Evolutionary conservation across 2,329 filamentous ascomycete genomes (phyloP).

Genomic region (Proliferodiscus dingleyae): DNA sequence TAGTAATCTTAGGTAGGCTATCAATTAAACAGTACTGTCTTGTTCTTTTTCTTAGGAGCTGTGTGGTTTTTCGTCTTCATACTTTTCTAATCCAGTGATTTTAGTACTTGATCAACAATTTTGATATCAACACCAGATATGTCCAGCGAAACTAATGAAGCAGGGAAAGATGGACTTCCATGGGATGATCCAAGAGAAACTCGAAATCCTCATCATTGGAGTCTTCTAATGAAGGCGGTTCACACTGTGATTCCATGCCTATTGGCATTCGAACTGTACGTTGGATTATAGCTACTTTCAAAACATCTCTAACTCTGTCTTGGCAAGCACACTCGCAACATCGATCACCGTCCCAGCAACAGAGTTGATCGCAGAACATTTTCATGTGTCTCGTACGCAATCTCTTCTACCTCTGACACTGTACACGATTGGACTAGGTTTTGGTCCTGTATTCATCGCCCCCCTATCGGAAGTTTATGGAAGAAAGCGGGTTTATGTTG

Average conservation of each 20-base stretch:
- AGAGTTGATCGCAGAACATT: slow-evolving; percentile 45
- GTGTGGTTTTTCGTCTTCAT: too few species aligned
- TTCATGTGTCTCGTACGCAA: slow-evolving; percentile 48
- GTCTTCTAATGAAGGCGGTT: slow-evolving; percentile 15
- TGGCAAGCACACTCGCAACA: slow-evolving; percentile 23
- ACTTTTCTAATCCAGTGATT: too few species aligned
- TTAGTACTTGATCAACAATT: too few species aligned
- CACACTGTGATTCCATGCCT: slow-evolving; percentile 21
- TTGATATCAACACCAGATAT: too few species aligned
- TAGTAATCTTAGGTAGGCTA: too few species aligned
- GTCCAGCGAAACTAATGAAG: too few species aligned
- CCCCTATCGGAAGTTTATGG: slow-evolving; percentile 61
- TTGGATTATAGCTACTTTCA: background rate
- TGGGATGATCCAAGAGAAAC: slow-evolving; percentile 38
- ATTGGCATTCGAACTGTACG: slow-evolving; percentile 19
- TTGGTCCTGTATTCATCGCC: slow-evolving; percentile 63
- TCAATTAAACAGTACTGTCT: too few species aligned
- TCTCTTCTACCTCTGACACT: slow-evolving; percentile 55
- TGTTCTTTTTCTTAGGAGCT: too few species aligned
- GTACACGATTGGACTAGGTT: slow-evolving; percentile 54
- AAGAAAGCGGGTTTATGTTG: slow-evolving; percentile 54
- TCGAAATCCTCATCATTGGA: slow-evolving; percentile 22
- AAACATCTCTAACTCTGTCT: slow-evolving; percentile 7
- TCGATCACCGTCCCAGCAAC: slow-evolving; percentile 46
- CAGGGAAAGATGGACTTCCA: too few species aligned